Evolutionary conservation across 2,329 filamentous ascomycete genomes (phyloP).

Genomic region (Orbilia ellipsospora): DNA sequence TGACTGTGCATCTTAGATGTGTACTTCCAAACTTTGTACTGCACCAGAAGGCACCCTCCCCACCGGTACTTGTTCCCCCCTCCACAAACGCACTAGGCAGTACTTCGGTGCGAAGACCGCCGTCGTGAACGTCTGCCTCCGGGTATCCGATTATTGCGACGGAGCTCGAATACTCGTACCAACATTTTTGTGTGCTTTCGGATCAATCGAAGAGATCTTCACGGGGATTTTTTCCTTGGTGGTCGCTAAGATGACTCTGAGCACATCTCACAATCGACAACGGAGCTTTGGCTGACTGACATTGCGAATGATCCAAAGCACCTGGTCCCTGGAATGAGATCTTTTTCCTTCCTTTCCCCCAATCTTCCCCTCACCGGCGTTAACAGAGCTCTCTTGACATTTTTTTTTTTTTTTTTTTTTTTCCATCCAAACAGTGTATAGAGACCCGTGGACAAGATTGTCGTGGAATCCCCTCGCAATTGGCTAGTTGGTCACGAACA

Average conservation of each 20-base stretch:
- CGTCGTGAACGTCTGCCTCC: slow-evolving; percentile 39
- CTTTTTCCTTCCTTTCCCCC: slow-evolving; percentile 7
- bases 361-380: slow-evolving; percentile 15
- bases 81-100: slow-evolving; percentile 35
- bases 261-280: not conserved
- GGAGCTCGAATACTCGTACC: slow-evolving; percentile 15
- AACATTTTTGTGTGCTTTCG: not conserved
- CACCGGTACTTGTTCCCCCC: slow-evolving; percentile 23
- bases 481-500: slow-evolving; percentile 31
- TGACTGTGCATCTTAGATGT: not conserved
- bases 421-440: slow-evolving; percentile 25
- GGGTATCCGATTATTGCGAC: slow-evolving; percentile 54
- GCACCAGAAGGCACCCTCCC: slow-evolving; percentile 50
- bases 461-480: slow-evolving; percentile 39
- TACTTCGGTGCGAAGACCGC: slow-evolving; percentile 24
- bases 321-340: not conserved
- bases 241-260: not conserved
- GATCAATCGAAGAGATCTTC: slow-evolving; percentile 30
- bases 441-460: slow-evolving; percentile 25
- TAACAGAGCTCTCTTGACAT: slow-evolving; percentile 41
- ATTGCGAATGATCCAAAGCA: not conserved
- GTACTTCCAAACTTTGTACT: slow-evolving; percentile 55
- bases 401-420: not conserved
- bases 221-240: slow-evolving; percentile 9
- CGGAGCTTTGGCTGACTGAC: not conserved